Conservation (phyloP, 2,329 filamentous ascomycete species). For the Lasiodiplodia theobromae region DNA sequence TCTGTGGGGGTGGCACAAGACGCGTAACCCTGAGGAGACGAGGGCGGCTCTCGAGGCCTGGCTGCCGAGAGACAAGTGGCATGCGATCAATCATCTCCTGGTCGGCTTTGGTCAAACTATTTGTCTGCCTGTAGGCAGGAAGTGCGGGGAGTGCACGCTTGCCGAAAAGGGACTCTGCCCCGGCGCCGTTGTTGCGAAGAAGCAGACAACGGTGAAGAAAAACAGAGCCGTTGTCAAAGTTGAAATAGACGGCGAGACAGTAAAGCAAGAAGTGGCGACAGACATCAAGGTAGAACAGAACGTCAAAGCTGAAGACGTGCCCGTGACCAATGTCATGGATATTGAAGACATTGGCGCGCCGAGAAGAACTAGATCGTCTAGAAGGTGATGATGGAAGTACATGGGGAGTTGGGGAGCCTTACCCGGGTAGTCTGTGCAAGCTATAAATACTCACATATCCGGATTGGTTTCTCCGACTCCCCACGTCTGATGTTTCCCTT, state of each 20-base stretch:
- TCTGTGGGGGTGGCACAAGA: constrained; percentile 90
- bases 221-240: constrained; percentile 44
- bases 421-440: neutral
- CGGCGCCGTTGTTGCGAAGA: constrained; percentile 52
- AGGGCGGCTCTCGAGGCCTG: constrained; percentile 77
- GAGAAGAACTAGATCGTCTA: constrained; percentile 13
- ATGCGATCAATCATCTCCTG: constrained; percentile 88
- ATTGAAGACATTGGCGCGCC: constrained; percentile 33
- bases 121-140: constrained; percentile 79
- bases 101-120: constrained; percentile 89
- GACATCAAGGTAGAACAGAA: constrained; percentile 37
- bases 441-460: neutral
- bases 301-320: constrained; percentile 37
- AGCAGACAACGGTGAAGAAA: constrained; percentile 60
- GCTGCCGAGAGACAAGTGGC: constrained; percentile 86
- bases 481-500: neutral
- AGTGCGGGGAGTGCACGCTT: constrained; percentile 86
- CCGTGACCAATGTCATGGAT: constrained; percentile 33
- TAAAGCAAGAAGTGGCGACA: constrained; percentile 36
- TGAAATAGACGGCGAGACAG: constrained; percentile 43
- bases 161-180: constrained; percentile 77
- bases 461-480: constrained; percentile 2
- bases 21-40: constrained; percentile 82
- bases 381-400: constrained; percentile 1
- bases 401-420: neutral